phyloP scores from a whole-genome alignment of 768 basidiomycete species.

The Cantharellus anzutake region DNA sequence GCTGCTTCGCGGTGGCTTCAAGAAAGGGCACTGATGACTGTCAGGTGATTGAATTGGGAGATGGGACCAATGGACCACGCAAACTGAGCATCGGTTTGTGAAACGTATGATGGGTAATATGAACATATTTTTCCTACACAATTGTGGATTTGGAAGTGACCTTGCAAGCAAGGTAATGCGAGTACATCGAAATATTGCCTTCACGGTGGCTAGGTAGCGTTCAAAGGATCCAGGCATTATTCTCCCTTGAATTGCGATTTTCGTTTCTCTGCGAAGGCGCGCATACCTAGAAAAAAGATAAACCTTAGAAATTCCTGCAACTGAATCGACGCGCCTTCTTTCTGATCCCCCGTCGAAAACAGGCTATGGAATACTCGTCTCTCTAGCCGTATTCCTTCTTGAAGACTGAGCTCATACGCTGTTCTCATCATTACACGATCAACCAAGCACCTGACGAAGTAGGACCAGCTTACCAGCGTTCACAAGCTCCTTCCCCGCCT shows the following conservation, averaged over 20 bases:
- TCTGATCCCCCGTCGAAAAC: slow-evolving; percentile 89
- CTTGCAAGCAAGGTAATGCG: no score
- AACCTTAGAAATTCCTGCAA: slow-evolving; percentile 5
- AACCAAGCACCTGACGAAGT: not conserved
- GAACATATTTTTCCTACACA: no score
- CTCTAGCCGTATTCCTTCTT: slow-evolving; percentile 75
- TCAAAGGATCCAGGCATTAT: no score
- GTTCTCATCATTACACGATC: not conserved
- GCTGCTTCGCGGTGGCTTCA: no score
- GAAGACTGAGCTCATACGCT: slow-evolving; percentile 67
- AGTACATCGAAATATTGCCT: no score
- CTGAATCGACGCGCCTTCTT: slow-evolving; percentile 46
- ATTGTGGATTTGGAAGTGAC: no score
- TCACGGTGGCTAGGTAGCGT: no score
- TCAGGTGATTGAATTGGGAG: no score
- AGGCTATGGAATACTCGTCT: slow-evolving; percentile 75
- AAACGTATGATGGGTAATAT: no score
- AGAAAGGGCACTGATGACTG: no score
- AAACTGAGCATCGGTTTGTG: no score
- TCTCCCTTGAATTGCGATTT: slow-evolving; percentile 46
- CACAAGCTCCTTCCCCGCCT: slow-evolving; percentile 82
- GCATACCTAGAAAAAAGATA: slow-evolving; percentile 46
- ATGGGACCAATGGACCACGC: no score
- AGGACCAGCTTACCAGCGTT: slow-evolving; percentile 42
- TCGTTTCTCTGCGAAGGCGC: slow-evolving; percentile 86